Evolutionary conservation across 106 monocot genomes (phyloP), one percentile per base, ranked within the genome.

Genomic region (Ottelia alismoides): DNA sequence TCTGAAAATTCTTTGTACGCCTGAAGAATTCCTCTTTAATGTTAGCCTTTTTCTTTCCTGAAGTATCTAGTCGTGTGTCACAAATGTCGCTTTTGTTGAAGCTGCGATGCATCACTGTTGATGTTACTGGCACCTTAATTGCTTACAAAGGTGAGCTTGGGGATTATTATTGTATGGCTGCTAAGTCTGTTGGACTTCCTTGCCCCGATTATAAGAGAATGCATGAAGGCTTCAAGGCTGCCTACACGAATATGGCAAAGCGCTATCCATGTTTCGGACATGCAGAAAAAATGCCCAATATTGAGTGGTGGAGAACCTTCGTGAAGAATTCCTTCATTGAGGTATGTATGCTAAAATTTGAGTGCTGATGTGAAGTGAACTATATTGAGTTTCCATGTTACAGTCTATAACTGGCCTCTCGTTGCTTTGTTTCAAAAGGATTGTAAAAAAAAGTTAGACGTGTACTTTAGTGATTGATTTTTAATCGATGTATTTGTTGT

Each of bases 141-240:
- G 96, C 96, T 40, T 96, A 96, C 71, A 96, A 96, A 79, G 96
- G 96, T 56, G 76, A 96, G 46, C 85, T 96, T 47, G 96, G 96
- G 29, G 96, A 96, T 61, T 96, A 96, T 64, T 96, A 96, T 52
- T 96, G 96, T 65, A 96, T 85, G 89, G 96, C 96, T 26, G 96
- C 96, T 44, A 96, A 96, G 49, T 29, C 96, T 24, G 78, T 81
- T 11, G 96, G 96, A 18, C 52, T 84, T 63, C 79, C 81, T 1
- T 96, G 96, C 49, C 96, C 96, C 25, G 85, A 96, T 30, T 96
- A 96, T 58, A 79, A 74, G 64, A 67, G 88, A 6, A 96, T 96
- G 96, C 96, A 96, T 45, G 85, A 96, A 64, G 96, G 89, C 27
- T 96, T 96, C 67, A 89, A 96, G 68, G 49, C 23, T 46, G 96